A percentile compares a stretch with the other conserved stretches of the same genome.
Conservation (phyloP, 768 basidiomycete species). For the Termitomyces sp. region DNA sequence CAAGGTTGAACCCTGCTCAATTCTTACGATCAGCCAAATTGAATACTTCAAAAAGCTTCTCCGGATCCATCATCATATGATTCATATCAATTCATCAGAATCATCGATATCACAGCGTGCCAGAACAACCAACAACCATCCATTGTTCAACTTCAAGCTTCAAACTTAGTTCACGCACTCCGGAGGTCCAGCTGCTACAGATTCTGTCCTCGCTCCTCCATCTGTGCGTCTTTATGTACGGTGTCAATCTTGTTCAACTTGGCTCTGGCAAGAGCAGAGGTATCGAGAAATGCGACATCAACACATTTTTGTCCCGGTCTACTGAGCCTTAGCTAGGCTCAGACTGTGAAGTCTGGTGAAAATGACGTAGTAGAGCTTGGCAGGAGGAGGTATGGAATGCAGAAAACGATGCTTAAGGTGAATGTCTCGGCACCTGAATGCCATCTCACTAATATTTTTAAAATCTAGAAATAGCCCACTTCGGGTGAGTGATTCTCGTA, state of each 20-base stretch:
- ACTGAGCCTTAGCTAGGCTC: neutral
- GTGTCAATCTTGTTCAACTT: slow-evolving; percentile 56
- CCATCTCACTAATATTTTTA: slow-evolving; percentile 24
- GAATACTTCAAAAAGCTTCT: too few species aligned
- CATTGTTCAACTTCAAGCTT: too few species aligned
- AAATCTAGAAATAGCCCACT: slow-evolving; percentile 85
- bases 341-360: slow-evolving; percentile 12
- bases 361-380: slow-evolving; percentile 71
- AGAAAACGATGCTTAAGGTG: too few species aligned
- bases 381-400: slow-evolving; percentile 80
- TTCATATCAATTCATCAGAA: too few species aligned
- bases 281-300: slow-evolving; percentile 47
- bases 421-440: slow-evolving; percentile 8
- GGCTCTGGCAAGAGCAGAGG: slow-evolving; percentile 71
- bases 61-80: too few species aligned
- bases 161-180: too few species aligned
- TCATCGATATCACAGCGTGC: too few species aligned
- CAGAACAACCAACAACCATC: too few species aligned
- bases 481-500: slow-evolving; percentile 48
- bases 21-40: too few species aligned
- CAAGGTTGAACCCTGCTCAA: too few species aligned
- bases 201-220: slow-evolving; percentile 63
- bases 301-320: slow-evolving; percentile 28
- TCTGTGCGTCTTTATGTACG: slow-evolving; percentile 77
- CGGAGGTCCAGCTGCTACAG: too few species aligned